Evolutionary conservation across 2,329 filamentous ascomycete genomes (phyloP).

Genomic region (Hymenoscyphus repandus): DNA sequence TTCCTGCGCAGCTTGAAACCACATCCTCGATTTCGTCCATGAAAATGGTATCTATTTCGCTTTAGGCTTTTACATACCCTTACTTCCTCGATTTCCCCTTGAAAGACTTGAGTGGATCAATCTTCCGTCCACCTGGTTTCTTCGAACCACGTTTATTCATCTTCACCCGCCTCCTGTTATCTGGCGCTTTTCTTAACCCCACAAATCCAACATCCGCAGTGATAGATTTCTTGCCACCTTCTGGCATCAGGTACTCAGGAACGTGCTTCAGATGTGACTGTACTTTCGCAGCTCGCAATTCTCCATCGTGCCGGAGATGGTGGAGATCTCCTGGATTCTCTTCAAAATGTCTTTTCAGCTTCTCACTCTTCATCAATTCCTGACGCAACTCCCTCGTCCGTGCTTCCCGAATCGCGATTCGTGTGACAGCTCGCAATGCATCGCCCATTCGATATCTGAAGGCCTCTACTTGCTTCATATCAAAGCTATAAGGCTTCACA

Average conservation of each 20-base stretch:
- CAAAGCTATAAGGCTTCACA: slow-evolving; percentile 87
- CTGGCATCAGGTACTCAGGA: slow-evolving; percentile 85
- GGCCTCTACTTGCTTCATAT: slow-evolving; percentile 88
- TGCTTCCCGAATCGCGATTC: slow-evolving; percentile 84
- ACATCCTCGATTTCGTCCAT: background rate
- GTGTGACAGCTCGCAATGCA: slow-evolving; percentile 82
- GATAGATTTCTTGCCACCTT: slow-evolving; percentile 64
- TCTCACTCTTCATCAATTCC: slow-evolving; percentile 89
- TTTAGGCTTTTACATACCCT: background rate
- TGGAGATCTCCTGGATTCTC: slow-evolving; percentile 88
- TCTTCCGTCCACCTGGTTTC: slow-evolving; percentile 57
- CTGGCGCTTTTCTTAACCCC: slow-evolving; percentile 51
- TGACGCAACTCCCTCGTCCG: slow-evolving; percentile 80
- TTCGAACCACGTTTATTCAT: slow-evolving; percentile 45
- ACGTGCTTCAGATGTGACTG: slow-evolving; percentile 92
- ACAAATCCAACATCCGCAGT: slow-evolving; percentile 71
- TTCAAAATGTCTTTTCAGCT: slow-evolving; percentile 91
- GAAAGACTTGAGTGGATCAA: slow-evolving; percentile 86
- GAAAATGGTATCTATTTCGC: background rate
- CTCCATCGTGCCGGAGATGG: slow-evolving; percentile 84
- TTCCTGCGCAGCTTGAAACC: too few relatives aligned
- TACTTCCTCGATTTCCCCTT: slow-evolving; percentile 46
- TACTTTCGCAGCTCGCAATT: slow-evolving; percentile 74
- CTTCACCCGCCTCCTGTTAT: slow-evolving; percentile 31
- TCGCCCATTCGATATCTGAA: slow-evolving; percentile 96